Conservation (phyloP, 2,329 filamentous ascomycete species). For the Microsporum audouinii region DNA sequence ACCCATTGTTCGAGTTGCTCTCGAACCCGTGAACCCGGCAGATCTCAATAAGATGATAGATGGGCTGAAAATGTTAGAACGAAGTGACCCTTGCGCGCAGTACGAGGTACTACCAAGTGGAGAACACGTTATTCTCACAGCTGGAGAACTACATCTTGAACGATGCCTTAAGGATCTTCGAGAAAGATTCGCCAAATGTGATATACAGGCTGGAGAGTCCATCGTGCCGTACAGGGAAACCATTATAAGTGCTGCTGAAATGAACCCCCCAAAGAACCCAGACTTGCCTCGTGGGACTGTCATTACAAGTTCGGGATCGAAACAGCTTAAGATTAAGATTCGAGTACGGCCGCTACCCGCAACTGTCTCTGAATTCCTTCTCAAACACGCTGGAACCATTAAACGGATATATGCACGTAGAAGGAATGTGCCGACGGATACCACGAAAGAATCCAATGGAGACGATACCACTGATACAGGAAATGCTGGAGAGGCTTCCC, state of each 20-base stretch:
- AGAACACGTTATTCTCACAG: conserved; percentile 88
- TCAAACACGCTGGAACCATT: conserved; percentile 67
- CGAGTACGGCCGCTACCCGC: conserved; percentile 67
- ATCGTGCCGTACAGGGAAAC: conserved; percentile 95
- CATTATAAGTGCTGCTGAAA: conserved; percentile 76
- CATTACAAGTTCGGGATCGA: conserved; percentile 64
- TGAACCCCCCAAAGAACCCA: conserved; percentile 77
- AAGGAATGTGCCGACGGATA: conserved; percentile 38
- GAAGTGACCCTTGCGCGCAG: conserved; percentile 89
- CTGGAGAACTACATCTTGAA: conserved; percentile 88
- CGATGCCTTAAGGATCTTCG: conserved; percentile 84
- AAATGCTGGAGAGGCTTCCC: conserved; percentile 30
- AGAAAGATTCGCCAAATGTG: conserved; percentile 85
- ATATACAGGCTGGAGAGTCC: conserved; percentile 84
- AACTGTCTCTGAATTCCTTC: conserved; percentile 71
- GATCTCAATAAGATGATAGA: conserved; percentile 92
- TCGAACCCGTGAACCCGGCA: conserved; percentile 84
- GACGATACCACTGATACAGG: neutral
- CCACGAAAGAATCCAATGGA: conserved; percentile 20
- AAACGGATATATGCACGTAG: conserved; percentile 66
- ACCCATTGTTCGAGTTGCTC: conserved; percentile 86
- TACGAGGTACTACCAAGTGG: conserved; percentile 89
- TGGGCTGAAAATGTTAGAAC: conserved; percentile 74
- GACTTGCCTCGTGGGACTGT: conserved; percentile 76
- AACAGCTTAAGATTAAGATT: conserved; percentile 67